Evolutionary conservation across 495 filamentous ascomycete species (phyloP).

Genomic region (Neurospora discreta): DNA sequence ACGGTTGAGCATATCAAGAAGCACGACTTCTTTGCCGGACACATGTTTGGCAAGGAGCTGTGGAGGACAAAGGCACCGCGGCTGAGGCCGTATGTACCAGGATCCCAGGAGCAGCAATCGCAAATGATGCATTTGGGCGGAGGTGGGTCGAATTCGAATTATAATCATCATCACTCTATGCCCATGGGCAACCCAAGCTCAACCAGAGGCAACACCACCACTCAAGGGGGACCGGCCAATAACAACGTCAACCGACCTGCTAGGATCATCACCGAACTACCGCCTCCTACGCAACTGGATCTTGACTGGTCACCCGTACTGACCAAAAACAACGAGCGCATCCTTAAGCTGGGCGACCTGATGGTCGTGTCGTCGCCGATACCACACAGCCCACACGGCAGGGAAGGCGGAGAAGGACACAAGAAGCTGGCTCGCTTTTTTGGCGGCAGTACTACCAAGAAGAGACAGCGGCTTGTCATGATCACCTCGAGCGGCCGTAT

Average conservation of each 20-base stretch:
- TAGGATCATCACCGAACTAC: constrained; percentile 86
- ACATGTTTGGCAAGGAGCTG: constrained; percentile 70
- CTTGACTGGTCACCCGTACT: constrained; percentile 98
- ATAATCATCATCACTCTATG: background rate
- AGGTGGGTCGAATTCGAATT: constrained; percentile 14
- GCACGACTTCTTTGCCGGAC: constrained; percentile 92
- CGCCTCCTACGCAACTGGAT: constrained; percentile 90
- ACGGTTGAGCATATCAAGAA: constrained; percentile 95
- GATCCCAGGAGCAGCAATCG: constrained; percentile 59
- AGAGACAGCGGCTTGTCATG: constrained; percentile 87
- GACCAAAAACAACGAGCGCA: constrained; percentile 81
- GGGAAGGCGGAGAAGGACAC: constrained; percentile 41
- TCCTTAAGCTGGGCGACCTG: constrained; percentile 86
- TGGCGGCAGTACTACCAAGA: constrained; percentile 79
- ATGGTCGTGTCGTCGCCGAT: constrained; percentile 68
- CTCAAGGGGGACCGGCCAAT: background rate
- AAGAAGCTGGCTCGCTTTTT: constrained; percentile 90
- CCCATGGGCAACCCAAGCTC: constrained; percentile 9
- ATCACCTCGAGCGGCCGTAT: constrained; percentile 84
- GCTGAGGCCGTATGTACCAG: constrained; percentile 75
- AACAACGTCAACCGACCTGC: constrained; percentile 40
- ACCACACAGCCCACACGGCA: constrained; percentile 56
- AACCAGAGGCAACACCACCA: constrained; percentile 22
- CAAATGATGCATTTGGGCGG: constrained; percentile 72
- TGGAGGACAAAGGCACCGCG: constrained; percentile 91